Percentiles rank a stretch among this genome's conserved stretches.
Evolutionary conservation across 768 basidiomycete species (phyloP).

Genomic region (Boletus huronensis): DNA sequence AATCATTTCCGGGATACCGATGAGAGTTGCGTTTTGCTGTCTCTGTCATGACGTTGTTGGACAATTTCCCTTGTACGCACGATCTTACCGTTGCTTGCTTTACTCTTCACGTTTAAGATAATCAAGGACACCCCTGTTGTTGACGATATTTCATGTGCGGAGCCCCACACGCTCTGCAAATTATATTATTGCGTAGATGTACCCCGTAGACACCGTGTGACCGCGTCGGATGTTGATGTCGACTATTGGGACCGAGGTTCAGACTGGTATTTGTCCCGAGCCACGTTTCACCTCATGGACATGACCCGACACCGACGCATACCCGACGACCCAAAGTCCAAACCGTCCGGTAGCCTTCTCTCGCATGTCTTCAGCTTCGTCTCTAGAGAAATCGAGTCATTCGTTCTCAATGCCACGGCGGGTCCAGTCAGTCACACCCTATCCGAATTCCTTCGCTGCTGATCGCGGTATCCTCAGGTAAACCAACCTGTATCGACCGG

Average conservation of each 20-base stretch:
- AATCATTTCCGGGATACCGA: slow-evolving; percentile 50
- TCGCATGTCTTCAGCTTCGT: slow-evolving; percentile 68
- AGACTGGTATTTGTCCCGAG: not conserved
- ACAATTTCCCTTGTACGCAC: slow-evolving; percentile 10
- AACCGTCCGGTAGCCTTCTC: slow-evolving; percentile 40
- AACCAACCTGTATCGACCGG: slow-evolving; percentile 10
- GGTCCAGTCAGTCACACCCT: slow-evolving; percentile 15
- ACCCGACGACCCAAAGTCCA: not conserved
- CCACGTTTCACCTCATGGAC: not conserved
- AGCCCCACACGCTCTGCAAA: slow-evolving; percentile 4
- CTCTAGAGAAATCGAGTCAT: slow-evolving; percentile 66
- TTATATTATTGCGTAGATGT: slow-evolving; percentile 12
- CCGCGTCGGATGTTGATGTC: slow-evolving; percentile 1
- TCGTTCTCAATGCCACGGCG: slow-evolving; percentile 62
- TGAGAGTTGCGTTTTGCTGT: slow-evolving; percentile 18
- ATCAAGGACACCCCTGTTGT: slow-evolving; percentile 11
- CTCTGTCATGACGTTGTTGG: not conserved
- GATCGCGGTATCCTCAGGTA: slow-evolving; percentile 12
- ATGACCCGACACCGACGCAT: slow-evolving; percentile 10
- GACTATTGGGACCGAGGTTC: slow-evolving; percentile 9
- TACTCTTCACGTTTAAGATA: slow-evolving; percentile 7
- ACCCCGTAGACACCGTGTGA: slow-evolving; percentile 3
- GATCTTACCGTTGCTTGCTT: slow-evolving; percentile 9
- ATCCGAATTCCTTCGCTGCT: not conserved
- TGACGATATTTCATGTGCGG: slow-evolving; percentile 2